A percentile compares a stretch with the other conserved stretches of the same genome.
Evolutionary conservation across 1,284 basidiomycete species (phyloP).

Genomic region (Albatrellus sp.): DNA sequence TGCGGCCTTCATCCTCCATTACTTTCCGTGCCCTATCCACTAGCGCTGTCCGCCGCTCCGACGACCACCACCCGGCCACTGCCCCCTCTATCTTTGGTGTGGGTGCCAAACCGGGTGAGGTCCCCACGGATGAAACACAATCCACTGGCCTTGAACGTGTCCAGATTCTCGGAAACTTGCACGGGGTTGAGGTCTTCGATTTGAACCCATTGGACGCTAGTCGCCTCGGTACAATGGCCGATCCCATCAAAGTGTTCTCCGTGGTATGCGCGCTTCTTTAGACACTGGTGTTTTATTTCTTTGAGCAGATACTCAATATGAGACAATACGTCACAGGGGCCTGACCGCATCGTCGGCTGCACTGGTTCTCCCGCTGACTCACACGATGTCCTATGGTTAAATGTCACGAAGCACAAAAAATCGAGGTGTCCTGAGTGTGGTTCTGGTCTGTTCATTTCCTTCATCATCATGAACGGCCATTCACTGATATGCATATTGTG

Average conservation of each 20-base stretch:
- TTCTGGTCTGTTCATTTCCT: conserved; percentile 44
- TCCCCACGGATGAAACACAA: conserved; percentile 81
- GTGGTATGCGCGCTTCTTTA: conserved; percentile 46
- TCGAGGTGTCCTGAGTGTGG: conserved; percentile 87
- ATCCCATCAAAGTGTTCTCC: conserved; percentile 84
- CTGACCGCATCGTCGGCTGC: conserved; percentile 79
- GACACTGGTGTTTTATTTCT: neutral
- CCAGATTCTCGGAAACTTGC: conserved; percentile 80
- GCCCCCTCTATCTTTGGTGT: conserved; percentile 63
- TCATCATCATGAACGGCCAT: neutral
- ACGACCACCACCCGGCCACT: conserved; percentile 35
- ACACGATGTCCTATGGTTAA: conserved; percentile 83
- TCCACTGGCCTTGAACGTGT: conserved; percentile 95
- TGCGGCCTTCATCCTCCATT: conserved; percentile 15
- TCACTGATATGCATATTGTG: neutral
- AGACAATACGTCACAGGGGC: conserved; percentile 38
- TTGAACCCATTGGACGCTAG: conserved; percentile 77
- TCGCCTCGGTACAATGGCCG: conserved; percentile 77
- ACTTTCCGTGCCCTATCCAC: conserved; percentile 44
- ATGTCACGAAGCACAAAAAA: conserved; percentile 50
- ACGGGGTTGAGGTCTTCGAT: conserved; percentile 90
- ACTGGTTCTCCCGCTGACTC: conserved; percentile 88
- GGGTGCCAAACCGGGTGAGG: conserved; percentile 65
- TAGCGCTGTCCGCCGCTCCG: conserved; percentile 35
- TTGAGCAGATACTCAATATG: conserved; percentile 13